Percentiles rank a stretch among this genome's conserved stretches.
Evolutionary conservation across 2,329 filamentous ascomycete species (phyloP).

Genomic region (Aspergillus spinulosporus): DNA sequence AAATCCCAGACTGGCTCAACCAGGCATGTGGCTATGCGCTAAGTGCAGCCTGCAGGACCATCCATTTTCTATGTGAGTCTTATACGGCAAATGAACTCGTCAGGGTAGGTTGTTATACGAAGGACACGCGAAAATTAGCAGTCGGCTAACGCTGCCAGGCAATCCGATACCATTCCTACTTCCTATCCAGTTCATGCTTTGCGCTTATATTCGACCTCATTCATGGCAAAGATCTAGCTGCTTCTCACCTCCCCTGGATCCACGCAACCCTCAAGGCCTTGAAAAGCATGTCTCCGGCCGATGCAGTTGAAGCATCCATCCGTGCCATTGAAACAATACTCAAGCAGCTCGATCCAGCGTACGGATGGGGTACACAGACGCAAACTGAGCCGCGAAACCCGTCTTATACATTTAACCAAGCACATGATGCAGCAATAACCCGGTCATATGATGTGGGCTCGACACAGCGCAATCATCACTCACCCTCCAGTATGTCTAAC

Average conservation of each 20-base stretch:
- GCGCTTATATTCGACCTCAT: conserved; percentile 47
- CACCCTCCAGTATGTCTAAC: background rate
- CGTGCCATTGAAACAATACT: conserved; percentile 36
- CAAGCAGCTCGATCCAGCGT: conserved; percentile 33
- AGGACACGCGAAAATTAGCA: background rate
- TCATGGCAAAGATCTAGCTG: conserved; percentile 39
- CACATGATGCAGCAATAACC: background rate
- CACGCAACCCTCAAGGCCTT: conserved; percentile 41
- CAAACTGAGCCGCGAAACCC: background rate
- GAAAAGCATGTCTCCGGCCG: conserved; percentile 31
- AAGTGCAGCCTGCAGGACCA: conserved; percentile 43
- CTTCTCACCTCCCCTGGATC: conserved; percentile 47
- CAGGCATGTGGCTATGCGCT: conserved; percentile 47
- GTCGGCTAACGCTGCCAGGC: conserved; percentile 32
- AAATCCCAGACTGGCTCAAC: conserved; percentile 44
- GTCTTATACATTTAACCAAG: background rate
- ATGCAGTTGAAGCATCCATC: conserved; percentile 26
- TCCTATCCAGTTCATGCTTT: conserved; percentile 46
- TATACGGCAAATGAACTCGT: conserved; percentile 44
- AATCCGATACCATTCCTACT: conserved; percentile 49
- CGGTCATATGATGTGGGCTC: background rate
- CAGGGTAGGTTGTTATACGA: conserved; percentile 30
- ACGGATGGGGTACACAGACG: conserved; percentile 27
- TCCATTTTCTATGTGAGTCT: conserved; percentile 44
- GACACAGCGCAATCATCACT: no score